Base-by-base conservation (phyloP, 208 protist genomes). In the Leishmania guyanensis region DNA sequence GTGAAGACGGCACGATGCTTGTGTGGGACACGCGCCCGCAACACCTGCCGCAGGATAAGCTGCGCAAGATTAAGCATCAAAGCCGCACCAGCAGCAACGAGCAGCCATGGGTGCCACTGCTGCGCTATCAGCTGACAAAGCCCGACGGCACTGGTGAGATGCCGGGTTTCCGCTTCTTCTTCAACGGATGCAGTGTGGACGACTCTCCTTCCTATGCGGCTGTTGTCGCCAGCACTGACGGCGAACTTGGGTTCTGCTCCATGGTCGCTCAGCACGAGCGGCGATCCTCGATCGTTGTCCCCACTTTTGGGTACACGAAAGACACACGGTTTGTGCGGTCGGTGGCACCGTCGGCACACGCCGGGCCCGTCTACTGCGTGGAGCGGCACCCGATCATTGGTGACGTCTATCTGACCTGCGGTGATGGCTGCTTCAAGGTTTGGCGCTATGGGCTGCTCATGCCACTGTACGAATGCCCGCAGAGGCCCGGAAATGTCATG, bases 1-100 rank as follows among this genome's bases (percentile, higher is more conserved):
- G 93, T 75, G 92, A 95, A 79, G 96, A 98, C 69, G 95, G 95
- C 22, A 84, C 85, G 46, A 92, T 98, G 81, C 91, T 91, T 36
- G 76, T 98, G 16, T 98, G 96, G 96, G 96, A 98, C 74, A 92
- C 88, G 36, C 92, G 93, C n/a, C 86, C 93, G 39, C 92, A 97
- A 56, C 84, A 98, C 81, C 86, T 98, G 56, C 91, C 92, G 56
- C 84, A 89, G 54, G 93, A 98, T 79, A 98, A 97, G 80, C 87
- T 96, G 65, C 94, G 95, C 71, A 98, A 98, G 88, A 92, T 97
- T 74, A 94, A 94, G 85, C 93, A 96, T 74, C 92, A 97, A 80
- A 89, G 84, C 79, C 91, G 91, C 73, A 78, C 83, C 17, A 77
- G 81, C 36, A 88, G 75, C 46, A 88, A 88, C 6, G 80, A 91